A percentile compares a stretch with the other conserved stretches of the same genome.
These are phyloP conservation scores for Penicillium sp. DNA, from an alignment of 2,329 filamentous ascomycete genomes.

Conservation along the genomic window DNA sequence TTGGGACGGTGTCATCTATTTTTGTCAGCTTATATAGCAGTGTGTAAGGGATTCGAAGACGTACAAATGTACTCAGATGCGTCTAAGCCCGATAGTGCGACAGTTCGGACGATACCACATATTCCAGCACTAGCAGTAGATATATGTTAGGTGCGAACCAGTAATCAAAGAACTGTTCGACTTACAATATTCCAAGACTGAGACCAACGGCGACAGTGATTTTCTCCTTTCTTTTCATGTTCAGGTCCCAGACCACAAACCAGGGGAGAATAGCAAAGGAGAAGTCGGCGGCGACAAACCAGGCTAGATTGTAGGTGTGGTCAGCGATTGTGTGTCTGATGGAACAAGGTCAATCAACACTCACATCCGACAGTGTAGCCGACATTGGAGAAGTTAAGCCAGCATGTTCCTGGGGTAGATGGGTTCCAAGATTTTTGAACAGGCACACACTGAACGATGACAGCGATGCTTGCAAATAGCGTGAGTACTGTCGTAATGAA, in stretches of 20 bases:
- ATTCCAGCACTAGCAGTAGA: constrained; percentile 15
- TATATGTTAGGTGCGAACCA: not conserved
- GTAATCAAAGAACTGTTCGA: not conserved
- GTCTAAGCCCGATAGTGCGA: constrained; percentile 18
- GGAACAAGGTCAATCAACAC: constrained; percentile 1
- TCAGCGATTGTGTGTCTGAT: not conserved
- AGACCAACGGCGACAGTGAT: constrained; percentile 46
- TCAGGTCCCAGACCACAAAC: constrained; percentile 47
- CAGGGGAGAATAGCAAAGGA: constrained; percentile 40
- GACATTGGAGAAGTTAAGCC: constrained; percentile 25
- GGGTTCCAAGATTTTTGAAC: constrained; percentile 20
- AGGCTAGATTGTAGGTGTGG: constrained; percentile 2
- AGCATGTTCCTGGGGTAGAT: constrained; percentile 16
- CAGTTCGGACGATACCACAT: constrained; percentile 26
- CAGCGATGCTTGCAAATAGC: constrained; percentile 18
- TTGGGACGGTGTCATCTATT: constrained; percentile 14
- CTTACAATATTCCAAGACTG: constrained; percentile 46
- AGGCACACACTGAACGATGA: constrained; percentile 18
- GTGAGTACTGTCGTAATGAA: constrained; percentile 17
- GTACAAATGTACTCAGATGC: constrained; percentile 21
- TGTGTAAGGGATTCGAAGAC: not conserved
- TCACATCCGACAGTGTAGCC: constrained; percentile 26
- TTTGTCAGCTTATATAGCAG: not conserved
- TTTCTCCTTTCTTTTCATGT: constrained; percentile 50
- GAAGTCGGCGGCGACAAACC: constrained; percentile 25